A percentile compares a stretch with the other conserved stretches of the same genome.
These are phyloP conservation scores for Penicillium vulpinum DNA, from an alignment of 2,329 filamentous ascomycete species.

Conservation along the genomic window DNA sequence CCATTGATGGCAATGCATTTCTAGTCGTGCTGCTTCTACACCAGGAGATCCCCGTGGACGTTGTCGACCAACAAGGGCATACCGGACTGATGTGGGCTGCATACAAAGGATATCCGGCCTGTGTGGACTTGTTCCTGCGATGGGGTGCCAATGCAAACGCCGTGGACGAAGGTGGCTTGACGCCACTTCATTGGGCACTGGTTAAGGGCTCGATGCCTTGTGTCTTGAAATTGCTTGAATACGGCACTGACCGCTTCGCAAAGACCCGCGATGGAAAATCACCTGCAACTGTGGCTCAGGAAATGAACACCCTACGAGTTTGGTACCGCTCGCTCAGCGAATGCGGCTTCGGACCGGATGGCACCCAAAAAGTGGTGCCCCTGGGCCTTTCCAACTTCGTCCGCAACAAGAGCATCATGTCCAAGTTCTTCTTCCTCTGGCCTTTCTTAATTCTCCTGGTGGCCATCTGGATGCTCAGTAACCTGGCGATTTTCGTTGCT, in stretches of 20 bases:
- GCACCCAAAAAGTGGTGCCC: conserved; percentile 65
- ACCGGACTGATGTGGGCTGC: conserved; percentile 98
- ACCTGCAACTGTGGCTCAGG: conserved; percentile 77
- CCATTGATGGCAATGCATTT: conserved; percentile 93
- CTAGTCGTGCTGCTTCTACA: conserved; percentile 86
- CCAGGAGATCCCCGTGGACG: conserved; percentile 92
- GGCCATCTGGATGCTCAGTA: conserved; percentile 69
- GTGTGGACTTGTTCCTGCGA: conserved; percentile 85
- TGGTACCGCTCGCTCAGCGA: conserved; percentile 83
- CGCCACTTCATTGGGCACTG: conserved; percentile 91
- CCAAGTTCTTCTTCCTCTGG: conserved; percentile 85
- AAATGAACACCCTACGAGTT: conserved; percentile 80
- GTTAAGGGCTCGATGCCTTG: conserved; percentile 89
- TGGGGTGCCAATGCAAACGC: conserved; percentile 96
- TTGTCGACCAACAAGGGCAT: conserved; percentile 84
- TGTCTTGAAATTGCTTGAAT: conserved; percentile 92
- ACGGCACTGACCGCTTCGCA: conserved; percentile 89
- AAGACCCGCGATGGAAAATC: conserved; percentile 90
- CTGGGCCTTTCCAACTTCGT: conserved; percentile 74
- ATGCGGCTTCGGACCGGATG: conserved; percentile 79
- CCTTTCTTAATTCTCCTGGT: conserved; percentile 75
- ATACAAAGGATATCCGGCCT: conserved; percentile 92
- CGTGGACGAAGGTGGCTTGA: conserved; percentile 88
- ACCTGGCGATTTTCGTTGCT: conserved; percentile 71
- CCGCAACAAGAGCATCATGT: conserved; percentile 75